Percentiles rank a stretch among this genome's conserved stretches.
Evolutionary conservation across 352 stramenopile species (phyloP).

Genomic region (Pythium oligandrum): DNA sequence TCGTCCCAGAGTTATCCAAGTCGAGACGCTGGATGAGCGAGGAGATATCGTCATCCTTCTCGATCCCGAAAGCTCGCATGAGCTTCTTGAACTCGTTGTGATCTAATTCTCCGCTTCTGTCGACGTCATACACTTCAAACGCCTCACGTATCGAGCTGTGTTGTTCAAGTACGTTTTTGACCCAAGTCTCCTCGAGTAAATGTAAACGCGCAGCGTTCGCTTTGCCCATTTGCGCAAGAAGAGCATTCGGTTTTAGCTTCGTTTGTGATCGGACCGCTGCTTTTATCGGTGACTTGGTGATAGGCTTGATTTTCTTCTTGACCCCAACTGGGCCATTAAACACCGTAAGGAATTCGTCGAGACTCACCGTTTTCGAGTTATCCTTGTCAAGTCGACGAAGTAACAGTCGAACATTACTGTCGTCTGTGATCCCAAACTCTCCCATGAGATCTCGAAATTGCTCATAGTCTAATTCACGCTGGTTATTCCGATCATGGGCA

Average conservation of each 20-base stretch:
- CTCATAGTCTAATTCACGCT: constrained; percentile 44
- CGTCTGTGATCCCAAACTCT: constrained; percentile 47
- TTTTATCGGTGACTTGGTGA: neutral
- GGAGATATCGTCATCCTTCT: constrained; percentile 33
- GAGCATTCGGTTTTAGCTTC: neutral
- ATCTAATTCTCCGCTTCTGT: constrained; percentile 35
- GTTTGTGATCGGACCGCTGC: neutral
- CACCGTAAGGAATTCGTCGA: constrained; percentile 49
- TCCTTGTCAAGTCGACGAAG: constrained; percentile 42
- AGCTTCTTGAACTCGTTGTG: constrained; percentile 43
- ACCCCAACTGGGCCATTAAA: constrained; percentile 34
- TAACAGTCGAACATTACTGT: constrained; percentile 38
- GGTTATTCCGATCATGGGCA: constrained; percentile 27
- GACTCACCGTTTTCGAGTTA: constrained; percentile 39
- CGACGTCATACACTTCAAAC: constrained; percentile 41
- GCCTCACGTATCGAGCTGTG: constrained; percentile 29
- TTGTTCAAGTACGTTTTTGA: constrained; percentile 24
- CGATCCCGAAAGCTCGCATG: constrained; percentile 44
- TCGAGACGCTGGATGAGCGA: constrained; percentile 44
- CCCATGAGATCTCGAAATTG: constrained; percentile 53
- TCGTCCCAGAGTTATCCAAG: constrained; percentile 30
- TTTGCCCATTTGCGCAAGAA: constrained; percentile 17
- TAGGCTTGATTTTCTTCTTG: constrained; percentile 4
- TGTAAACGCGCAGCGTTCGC: constrained; percentile 22
- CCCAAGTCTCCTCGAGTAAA: constrained; percentile 44